Base-by-base conservation (phyloP, 2,329 filamentous ascomycete genomes). In the Scedosporium dehoogii region DNA sequence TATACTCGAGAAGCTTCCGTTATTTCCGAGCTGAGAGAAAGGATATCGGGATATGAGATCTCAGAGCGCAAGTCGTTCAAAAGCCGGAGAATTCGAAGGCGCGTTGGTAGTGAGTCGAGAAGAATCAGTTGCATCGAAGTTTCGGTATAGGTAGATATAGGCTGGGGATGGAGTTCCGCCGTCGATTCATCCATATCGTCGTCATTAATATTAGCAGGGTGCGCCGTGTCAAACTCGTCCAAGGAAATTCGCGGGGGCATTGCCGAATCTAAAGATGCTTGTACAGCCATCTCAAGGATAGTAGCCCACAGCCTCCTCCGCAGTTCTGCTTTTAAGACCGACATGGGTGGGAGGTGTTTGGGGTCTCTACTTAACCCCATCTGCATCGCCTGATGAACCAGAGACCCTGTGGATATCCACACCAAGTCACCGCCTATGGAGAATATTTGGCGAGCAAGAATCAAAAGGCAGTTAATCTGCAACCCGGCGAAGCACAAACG, bases 311-410 rank as follows among this genome's bases (percentile, higher is more conserved):
- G 66, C 18, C 78, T 69, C 29, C 76, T 67, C 4, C 77, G 74
- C 0, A 76, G 12, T 60, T 79, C 76, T 0, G 71, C 71, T 48
- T 75, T 70, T 3, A 78, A 62, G 0, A 71, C 10, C 0, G 72
- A 64, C 70, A 76, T 74, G 6, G 62, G 23, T 1, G 72, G 73
- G 4, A 78, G 69, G 59, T 74, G 66, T 46, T 70, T 72, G 0
- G 77, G 76, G 55, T 79, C 77, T 7, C 75, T 74, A 64, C 79
- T 75, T 5, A 79, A 64, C 2, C 76, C 76, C n/a, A 79, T 73
- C 59, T 77, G 73, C 75, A 79, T 78, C 7, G 76, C 76, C n/a
- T 63, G 68, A 55, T 76, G 72, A 7, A 78, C 61, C 0, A 80
- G 71, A 0, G 75, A 74, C 0, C 77, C 77, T 42, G 69, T 70